Base-by-base conservation (phyloP, 495 filamentous ascomycete species). In the Clohesyomyces aquaticus region DNA sequence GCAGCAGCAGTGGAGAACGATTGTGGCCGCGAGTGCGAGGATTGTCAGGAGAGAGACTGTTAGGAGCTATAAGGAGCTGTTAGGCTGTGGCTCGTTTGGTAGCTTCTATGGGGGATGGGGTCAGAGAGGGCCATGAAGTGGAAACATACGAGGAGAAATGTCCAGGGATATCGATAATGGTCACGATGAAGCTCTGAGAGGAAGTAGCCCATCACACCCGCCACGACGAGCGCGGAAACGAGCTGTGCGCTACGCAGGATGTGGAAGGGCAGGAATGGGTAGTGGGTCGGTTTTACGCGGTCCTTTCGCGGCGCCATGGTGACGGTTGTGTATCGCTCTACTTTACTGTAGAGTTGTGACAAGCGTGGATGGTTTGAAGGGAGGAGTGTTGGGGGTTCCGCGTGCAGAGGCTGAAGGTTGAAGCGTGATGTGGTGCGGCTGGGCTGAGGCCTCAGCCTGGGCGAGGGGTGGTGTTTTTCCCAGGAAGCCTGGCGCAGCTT, bases 151-250 rank as follows among this genome's bases (percentile, higher is more conserved):
- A 88, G 72, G 19, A 88, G 75, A 67, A 88, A 88, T 23, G 86
- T 85, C 79, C 83, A 88, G 12, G 86, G 87, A 3, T 86, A 74
- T 52, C 77, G 76, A 69, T 78, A 83, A 32, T 78, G 73, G 59
- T 82, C 81, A 35, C 74, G 64, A 49, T 79, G 77, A 28, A 89
- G 79, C 62, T 87, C 80, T 66, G 80, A 81, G 55, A 83, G 80
- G 75, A 90, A 90, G 64, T 83, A 83, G 48, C 74, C 76, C 68
- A 88, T 81, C 41, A 88, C 82, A 55, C 76, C 78, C 27, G 74
- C 80, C 62, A 87, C 83, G 27, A 88, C 76, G 55, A 85, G 32
- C 3, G 83, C 74, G 16, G 84, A 83, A 23, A 87, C 55, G 12
- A 86, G 74, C 59, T 80, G 78, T 18, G 77, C 55, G 42, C 71